Conservation (phyloP, 2,329 filamentous ascomycete genomes). For the Emericellopsis cladophorae region DNA sequence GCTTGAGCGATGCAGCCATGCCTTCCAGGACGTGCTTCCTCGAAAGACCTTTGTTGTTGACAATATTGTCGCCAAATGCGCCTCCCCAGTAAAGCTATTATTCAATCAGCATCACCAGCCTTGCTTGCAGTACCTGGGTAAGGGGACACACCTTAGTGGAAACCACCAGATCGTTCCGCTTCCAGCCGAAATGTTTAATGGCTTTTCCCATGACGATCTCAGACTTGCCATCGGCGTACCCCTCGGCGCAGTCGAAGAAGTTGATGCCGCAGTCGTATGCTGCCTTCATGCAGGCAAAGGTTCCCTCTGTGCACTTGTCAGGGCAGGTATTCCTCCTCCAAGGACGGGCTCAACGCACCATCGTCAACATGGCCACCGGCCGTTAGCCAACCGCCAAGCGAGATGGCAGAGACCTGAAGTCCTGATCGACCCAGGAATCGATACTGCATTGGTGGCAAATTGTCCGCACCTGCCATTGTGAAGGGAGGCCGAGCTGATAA, state of each 20-base stretch:
- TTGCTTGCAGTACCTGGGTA: neutral
- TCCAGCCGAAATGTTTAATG: conserved; percentile 47
- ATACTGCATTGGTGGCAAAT: conserved; percentile 50
- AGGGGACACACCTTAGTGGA: conserved; percentile 38
- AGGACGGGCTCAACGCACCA: conserved; percentile 25
- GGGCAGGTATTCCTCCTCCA: neutral
- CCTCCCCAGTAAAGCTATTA: conserved; percentile 50
- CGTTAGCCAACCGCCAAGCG: conserved; percentile 60
- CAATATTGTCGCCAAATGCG: conserved; percentile 44
- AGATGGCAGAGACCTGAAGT: conserved; percentile 62
- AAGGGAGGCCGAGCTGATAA: too few relatives aligned
- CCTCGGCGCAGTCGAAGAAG: conserved; percentile 50
- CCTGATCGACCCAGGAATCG: conserved; percentile 59
- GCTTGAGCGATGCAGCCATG: conserved; percentile 43
- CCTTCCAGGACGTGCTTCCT: conserved; percentile 61
- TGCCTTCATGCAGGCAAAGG: conserved; percentile 48
- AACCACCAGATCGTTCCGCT: conserved; percentile 47
- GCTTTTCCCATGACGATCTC: conserved; percentile 51
- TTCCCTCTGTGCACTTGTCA: conserved; percentile 15
- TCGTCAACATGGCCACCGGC: conserved; percentile 62
- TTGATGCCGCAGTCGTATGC: conserved; percentile 49
- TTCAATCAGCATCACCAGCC: neutral
- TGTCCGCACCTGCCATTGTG: conserved; percentile 26
- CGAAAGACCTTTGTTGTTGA: conserved; percentile 56
- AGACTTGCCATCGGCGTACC: conserved; percentile 44